phyloP scores from a whole-genome alignment of 2,329 filamentous ascomycete species.

The Xylariaceae sp. region DNA sequence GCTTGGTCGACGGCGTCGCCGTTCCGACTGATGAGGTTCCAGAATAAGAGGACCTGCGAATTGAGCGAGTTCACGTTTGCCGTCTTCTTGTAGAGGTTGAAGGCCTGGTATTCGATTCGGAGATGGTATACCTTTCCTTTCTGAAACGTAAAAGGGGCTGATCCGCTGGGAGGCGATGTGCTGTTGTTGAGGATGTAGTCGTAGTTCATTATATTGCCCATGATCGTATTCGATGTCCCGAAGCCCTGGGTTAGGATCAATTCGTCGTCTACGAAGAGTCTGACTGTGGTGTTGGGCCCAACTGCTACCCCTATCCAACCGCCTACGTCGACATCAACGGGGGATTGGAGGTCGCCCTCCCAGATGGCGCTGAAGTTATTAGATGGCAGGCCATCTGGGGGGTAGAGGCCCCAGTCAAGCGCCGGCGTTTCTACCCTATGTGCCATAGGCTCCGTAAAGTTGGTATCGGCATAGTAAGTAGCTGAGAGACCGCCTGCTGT shows the following conservation, averaged over 20 bases:
- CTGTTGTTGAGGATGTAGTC: conserved; percentile 46
- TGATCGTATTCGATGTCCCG: conserved; percentile 42
- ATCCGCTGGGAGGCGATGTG: conserved; percentile 46
- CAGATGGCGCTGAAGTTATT: conserved; percentile 54
- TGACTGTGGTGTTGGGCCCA: conserved; percentile 49
- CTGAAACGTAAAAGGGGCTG: conserved; percentile 47
- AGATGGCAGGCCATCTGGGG: conserved; percentile 49
- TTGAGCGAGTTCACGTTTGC: conserved; percentile 51
- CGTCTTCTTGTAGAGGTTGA: conserved; percentile 48
- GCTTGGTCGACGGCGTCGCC: conserved; percentile 43
- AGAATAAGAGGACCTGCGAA: conserved; percentile 51
- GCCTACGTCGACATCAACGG: conserved; percentile 47
- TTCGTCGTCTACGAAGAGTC: conserved; percentile 46
- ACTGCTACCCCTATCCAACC: conserved; percentile 53
- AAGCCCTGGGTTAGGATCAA: conserved; percentile 39
- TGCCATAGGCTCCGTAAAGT: conserved; percentile 44
- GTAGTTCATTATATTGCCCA: conserved; percentile 50
- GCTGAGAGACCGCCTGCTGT: conserved; percentile 47
- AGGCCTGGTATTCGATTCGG: conserved; percentile 52
- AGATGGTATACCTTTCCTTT: conserved; percentile 44
- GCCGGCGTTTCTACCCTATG: conserved; percentile 46
- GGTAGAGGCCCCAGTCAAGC: conserved; percentile 53
- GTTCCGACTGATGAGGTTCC: conserved; percentile 51
- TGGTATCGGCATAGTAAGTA: conserved; percentile 50
- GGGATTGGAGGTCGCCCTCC: conserved; percentile 48